Conservation (phyloP, 495 filamentous ascomycete genomes). For the Penicillium ochrochloron region DNA sequence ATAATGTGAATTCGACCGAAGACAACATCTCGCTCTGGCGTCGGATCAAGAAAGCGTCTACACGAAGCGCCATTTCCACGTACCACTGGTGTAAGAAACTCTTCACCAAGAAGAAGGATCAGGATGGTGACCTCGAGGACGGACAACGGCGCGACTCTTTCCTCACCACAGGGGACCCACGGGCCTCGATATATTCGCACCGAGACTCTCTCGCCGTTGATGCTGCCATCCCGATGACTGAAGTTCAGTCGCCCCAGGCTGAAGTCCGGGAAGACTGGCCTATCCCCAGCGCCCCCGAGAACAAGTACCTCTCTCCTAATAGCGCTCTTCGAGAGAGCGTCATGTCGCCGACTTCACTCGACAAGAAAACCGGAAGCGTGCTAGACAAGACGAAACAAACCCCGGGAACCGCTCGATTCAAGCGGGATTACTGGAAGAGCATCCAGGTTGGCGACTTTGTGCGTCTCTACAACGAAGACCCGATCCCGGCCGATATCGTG, state of each 20-base stretch:
- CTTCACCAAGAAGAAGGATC: constrained; percentile 38
- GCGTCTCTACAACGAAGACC: constrained; percentile 93
- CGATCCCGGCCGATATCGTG: constrained; percentile 92
- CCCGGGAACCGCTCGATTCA: constrained; percentile 74
- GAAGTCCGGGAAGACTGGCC: constrained; percentile 50
- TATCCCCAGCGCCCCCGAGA: constrained; percentile 28
- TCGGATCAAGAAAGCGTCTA: constrained; percentile 86
- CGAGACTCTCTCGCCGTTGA: constrained; percentile 60
- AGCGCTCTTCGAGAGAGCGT: constrained; percentile 39
- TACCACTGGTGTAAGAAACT: constrained; percentile 60
- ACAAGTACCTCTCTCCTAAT: constrained; percentile 41
- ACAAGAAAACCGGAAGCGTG: constrained; percentile 65
- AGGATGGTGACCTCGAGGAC: constrained; percentile 39
- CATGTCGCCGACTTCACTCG: constrained; percentile 27
- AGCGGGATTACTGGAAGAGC: constrained; percentile 93
- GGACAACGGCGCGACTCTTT: constrained; percentile 64
- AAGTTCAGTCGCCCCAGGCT: constrained; percentile 81
- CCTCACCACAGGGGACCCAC: constrained; percentile 61
- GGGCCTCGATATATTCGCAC: constrained; percentile 63
- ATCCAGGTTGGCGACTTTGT: constrained; percentile 96
- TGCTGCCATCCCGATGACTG: constrained; percentile 87
- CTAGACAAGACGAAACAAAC: constrained; percentile 62
- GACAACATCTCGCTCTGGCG: constrained; percentile 88
- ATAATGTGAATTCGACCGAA: constrained; percentile 90
- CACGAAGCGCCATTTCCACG: constrained; percentile 59